These are phyloP conservation scores for Ensete glaucum DNA, from an alignment of 176 grass and related monocot species.

Conservation along the genomic window DNA sequence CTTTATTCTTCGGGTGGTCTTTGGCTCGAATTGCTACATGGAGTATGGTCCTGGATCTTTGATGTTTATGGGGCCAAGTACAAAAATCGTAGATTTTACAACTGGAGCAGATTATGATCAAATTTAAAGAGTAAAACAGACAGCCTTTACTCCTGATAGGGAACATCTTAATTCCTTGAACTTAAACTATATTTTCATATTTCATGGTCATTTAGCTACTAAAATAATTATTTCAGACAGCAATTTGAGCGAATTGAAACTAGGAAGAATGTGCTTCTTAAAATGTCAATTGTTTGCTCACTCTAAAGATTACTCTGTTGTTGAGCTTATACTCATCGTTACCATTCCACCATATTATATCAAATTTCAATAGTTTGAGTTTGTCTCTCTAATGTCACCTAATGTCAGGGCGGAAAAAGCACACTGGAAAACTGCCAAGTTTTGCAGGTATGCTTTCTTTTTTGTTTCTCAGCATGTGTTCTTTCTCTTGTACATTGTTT, in stretches of 20 bases:
- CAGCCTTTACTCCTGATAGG: not conserved
- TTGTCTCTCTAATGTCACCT: not conserved
- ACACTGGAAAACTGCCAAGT: conserved; percentile 96
- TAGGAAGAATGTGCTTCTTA: not conserved
- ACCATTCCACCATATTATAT: not conserved
- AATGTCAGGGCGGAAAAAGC: conserved; percentile 78
- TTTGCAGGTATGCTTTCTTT: conserved; percentile 52
- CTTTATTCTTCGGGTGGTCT: too few relatives aligned
- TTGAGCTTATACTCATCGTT: not conserved
- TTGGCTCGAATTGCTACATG: too few relatives aligned
- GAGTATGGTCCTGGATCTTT: too few relatives aligned
- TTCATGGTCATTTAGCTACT: not conserved
- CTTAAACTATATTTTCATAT: not conserved
- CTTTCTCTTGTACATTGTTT: not conserved
- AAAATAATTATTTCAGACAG: not conserved
- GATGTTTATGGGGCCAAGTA: not conserved
- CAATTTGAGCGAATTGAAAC: not conserved
- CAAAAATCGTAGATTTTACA: not conserved
- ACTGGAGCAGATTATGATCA: not conserved
- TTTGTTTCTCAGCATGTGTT: not conserved
- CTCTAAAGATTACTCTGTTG: not conserved
- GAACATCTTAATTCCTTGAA: not conserved
- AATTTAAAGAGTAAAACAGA: not conserved
- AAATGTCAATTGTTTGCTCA: not conserved
- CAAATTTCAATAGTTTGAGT: not conserved